Evolutionary conservation across 164 flowering plant species (phyloP), one percentile per base, ranked within the genome.

Genomic region (Berberis vulgaris): DNA sequence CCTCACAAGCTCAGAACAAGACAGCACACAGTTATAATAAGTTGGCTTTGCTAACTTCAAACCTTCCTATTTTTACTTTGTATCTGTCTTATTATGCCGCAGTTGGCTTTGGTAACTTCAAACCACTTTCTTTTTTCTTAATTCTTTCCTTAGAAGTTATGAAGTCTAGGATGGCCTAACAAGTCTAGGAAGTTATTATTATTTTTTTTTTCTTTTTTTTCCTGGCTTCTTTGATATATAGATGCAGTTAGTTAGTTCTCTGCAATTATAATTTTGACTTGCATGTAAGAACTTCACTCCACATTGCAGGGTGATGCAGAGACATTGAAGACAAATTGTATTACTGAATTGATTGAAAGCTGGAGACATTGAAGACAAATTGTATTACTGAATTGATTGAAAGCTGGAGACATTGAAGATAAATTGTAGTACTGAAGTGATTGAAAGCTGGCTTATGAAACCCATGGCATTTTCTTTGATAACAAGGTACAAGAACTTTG

Each of bases 331-430:
- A 26, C 26, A 26, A 26, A 26, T 26, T 26, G 26, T 26, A 26
- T 0, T 26, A 26, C 26, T 26, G 26, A 26, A 26, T 0, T 26
- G 26, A 26, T 26, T 26, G 26, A 26, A 26, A 26, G 26, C 26
- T 26, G 26, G 85, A 84, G 73, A 76, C 79, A 43, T 72, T 95
- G 81, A 80, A 79, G 70, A 85, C 85, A 73, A 82, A 81, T 62
- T 91, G 99, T 67, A 73, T 79, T 71, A 67, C 83, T 63, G 94
- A 86, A 81, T 86, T 95, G 49, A 81, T 89, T 67, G 94, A 86
- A 72, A 77, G 94, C 54, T 91, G 97, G 85, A 84, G 73, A 76
- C 79, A 43, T 72, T 95, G 81, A 80, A 79, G 70, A 85, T 86
- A 73, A 82, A 81, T 62, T 91, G 99, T 67, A 73, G 80, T 71